Percentiles rank a stretch among this genome's conserved stretches.
These are phyloP conservation scores for Aspergillus pseudoglaucus DNA, from an alignment of 2,329 filamentous ascomycete genomes.

Conservation along the genomic window DNA sequence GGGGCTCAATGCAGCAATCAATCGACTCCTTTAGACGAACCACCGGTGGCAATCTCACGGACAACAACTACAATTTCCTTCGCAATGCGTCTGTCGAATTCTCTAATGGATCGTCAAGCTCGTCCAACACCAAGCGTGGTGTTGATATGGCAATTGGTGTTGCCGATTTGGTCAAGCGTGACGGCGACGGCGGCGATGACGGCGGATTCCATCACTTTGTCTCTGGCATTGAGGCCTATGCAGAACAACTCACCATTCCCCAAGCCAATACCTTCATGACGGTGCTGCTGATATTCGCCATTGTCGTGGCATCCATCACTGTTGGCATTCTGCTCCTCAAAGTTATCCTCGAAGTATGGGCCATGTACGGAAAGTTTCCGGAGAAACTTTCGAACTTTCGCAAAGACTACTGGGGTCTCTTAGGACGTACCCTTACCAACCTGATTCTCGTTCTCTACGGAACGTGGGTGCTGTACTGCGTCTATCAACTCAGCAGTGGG, in stretches of 20 bases:
- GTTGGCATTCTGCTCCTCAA: conserved; percentile 86
- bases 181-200: conserved; percentile 25
- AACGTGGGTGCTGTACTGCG: conserved; percentile 89
- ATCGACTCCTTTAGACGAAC: conserved; percentile 76
- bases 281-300: conserved; percentile 78
- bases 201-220: conserved; percentile 52
- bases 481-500: conserved; percentile 89
- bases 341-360: conserved; percentile 84
- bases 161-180: conserved; percentile 49
- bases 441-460: conserved; percentile 89
- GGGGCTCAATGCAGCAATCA: conserved; percentile 67
- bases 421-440: conserved; percentile 81
- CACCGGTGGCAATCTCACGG: conserved; percentile 82
- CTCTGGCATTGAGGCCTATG: conserved; percentile 71
- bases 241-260: conserved; percentile 78
- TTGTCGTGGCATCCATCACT: conserved; percentile 74
- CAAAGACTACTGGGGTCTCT: conserved; percentile 91
- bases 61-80: conserved; percentile 69
- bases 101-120: conserved; percentile 50
- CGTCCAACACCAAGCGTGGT: conserved; percentile 50
- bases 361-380: conserved; percentile 81
- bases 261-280: conserved; percentile 95
- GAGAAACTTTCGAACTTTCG: conserved; percentile 74
- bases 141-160: conserved; percentile 39
- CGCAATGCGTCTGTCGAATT: conserved; percentile 70